Base-by-base conservation (phyloP, 1,139 yeast species). In the Suhomyces bolitotheri region DNA sequence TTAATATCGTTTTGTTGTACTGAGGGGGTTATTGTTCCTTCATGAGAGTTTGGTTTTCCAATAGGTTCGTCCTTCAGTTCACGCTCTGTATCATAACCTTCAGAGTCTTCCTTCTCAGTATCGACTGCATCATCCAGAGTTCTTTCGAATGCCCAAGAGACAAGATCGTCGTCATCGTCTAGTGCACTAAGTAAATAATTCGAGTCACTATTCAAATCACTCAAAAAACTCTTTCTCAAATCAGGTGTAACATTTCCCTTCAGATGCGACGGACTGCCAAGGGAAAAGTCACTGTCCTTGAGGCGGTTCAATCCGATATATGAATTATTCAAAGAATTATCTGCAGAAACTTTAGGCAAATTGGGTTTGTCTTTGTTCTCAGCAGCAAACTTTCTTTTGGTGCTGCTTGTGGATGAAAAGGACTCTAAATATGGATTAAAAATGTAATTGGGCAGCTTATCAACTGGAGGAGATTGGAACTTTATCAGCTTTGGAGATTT, bases 251-350 rank as follows among this genome's bases (percentile, higher is more conserved):
- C 11, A 20, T 9, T 17, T 16, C 21, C 28, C 16, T 33, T 27
- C n/a, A n/a, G n/a, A 17, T 6, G 6, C 20, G 20, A 17, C 20
- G 20, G 8, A 8, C 20, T 8, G 20, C 7, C 6, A 7, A 8
- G 7, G 3, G n/a, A 4, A 12, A 25, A 25, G 4, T 35, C 34
- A 20, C 54, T 54, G 26, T 65, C 71, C 39, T 69, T 69, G 22
- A 69, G 52, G 23, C 73, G 43, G 42, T 66, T 68, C 38, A 70
- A 56, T 1, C 74, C 74, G 40, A 68, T 57, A 38, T 55, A 62
- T 2, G 74, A 68, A 43, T 56, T 66, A 10, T 57, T 51, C 4
- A 59, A 41, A 4, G 71, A 60, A 34, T 50, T 58, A 16, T 55
- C 48, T 4, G 56, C 50, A 4, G 71, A 61, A 11, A 56, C 35